These are phyloP conservation scores for Petunia hybrid DNA, from an alignment of 305 asterid genomes.

Conservation along the genomic window DNA sequence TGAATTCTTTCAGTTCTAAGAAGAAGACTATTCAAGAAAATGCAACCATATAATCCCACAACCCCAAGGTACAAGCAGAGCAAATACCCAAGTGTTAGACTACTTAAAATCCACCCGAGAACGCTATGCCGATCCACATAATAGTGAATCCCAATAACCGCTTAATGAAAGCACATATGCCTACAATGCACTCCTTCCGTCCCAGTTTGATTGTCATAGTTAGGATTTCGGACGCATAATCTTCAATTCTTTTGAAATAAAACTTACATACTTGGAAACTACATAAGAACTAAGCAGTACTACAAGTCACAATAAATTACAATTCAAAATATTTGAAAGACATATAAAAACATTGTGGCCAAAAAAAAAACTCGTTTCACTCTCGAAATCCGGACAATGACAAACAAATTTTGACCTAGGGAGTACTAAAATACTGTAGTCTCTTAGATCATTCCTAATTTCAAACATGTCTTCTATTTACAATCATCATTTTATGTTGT, in stretches of 20 bases:
- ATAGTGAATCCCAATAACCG: neutral
- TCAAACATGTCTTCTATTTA: neutral
- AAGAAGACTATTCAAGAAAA: neutral
- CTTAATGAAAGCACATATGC: neutral
- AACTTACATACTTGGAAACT: too few species aligned
- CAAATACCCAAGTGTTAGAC: neutral
- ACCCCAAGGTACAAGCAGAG: slow-evolving; percentile 19
- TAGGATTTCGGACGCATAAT: too few species aligned
- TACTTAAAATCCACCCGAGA: neutral
- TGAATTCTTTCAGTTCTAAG: slow-evolving; percentile 7
- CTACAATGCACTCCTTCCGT: too few species aligned
- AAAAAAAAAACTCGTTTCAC: too few species aligned
- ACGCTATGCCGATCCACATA: neutral
- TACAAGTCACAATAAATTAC: too few species aligned
- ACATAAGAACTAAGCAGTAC: too few species aligned
- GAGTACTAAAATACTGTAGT: neutral
- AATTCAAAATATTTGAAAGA: too few species aligned
- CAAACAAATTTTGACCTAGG: neutral
- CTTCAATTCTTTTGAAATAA: too few species aligned
- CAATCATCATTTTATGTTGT: slow-evolving; percentile 1
- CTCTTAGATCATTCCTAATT: slow-evolving; percentile 16
- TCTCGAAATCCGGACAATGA: too few species aligned
- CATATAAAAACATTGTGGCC: too few species aligned
- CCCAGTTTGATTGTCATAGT: too few species aligned
- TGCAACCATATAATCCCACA: neutral